phyloP scores from a whole-genome alignment of 768 basidiomycete species.

The Naganishia onofrii region DNA sequence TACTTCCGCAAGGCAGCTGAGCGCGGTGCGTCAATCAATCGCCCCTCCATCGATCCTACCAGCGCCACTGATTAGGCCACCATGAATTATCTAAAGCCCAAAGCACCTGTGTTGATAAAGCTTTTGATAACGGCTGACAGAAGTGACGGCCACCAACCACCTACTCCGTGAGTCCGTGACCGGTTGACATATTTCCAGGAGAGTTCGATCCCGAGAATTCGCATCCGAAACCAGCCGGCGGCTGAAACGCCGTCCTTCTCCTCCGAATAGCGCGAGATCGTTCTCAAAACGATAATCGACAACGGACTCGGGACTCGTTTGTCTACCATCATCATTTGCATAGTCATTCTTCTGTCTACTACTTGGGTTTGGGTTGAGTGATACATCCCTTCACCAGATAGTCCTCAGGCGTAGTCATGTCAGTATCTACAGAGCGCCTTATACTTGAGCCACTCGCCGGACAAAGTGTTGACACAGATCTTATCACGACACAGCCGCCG shows the following conservation, averaged over 20 bases:
- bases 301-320: not conserved
- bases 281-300: conserved; percentile 4
- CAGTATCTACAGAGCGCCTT: conserved; percentile 15
- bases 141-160: no score
- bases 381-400: not conserved
- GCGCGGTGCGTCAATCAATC: no score
- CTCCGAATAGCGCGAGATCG: conserved; percentile 7
- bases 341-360: not conserved
- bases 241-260: not conserved
- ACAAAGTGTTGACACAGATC: not conserved
- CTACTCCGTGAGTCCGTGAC: no score
- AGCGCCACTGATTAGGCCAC: no score
- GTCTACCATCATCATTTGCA: not conserved
- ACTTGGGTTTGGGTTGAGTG: not conserved
- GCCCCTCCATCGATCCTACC: no score
- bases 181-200: no score
- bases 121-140: no score
- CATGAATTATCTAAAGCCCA: no score
- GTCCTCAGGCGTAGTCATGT: not conserved
- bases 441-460: not conserved
- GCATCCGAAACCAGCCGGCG: not conserved
- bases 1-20: no score
- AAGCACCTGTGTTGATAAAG: no score
- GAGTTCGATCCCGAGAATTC: not conserved
- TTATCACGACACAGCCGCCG: not conserved